Conservation (phyloP, 2,329 filamentous ascomycete genomes). For the Pestalotiopsis sp. region DNA sequence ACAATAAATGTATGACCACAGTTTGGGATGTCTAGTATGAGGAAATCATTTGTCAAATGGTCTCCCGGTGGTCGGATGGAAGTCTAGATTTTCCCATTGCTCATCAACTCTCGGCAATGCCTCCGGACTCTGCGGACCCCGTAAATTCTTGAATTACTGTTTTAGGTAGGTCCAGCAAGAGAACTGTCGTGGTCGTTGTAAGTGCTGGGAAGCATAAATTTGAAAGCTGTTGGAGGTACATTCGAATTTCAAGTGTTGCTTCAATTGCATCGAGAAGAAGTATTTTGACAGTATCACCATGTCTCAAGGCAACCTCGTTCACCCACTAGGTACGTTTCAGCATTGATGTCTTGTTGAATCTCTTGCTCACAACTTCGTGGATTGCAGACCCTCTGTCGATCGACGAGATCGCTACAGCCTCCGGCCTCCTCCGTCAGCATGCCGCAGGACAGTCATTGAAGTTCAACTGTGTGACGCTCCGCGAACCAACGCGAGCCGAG, state of each 20-base stretch:
- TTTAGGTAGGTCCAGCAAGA: background rate
- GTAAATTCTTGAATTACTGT: background rate
- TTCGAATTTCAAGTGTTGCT: background rate
- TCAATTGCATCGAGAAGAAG: background rate
- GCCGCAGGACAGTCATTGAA: conserved; percentile 36
- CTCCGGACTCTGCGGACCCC: background rate
- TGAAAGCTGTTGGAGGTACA: background rate
- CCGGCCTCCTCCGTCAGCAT: conserved; percentile 49
- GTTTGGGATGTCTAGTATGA: background rate
- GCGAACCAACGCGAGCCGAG: conserved; percentile 64
- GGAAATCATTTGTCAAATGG: background rate
- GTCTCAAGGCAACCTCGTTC: conserved; percentile 24
- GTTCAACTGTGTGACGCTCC: conserved; percentile 68
- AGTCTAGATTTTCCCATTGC: background rate
- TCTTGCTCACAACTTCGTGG: conserved; percentile 19
- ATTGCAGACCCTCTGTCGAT: conserved; percentile 54
- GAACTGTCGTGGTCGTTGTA: background rate
- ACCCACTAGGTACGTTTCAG: conserved; percentile 39
- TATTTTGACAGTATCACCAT: background rate
- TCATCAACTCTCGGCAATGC: background rate
- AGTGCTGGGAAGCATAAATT: background rate
- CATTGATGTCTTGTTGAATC: too few relatives aligned
- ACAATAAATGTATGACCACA: background rate
- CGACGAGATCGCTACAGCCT: conserved; percentile 55
- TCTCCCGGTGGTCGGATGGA: too few relatives aligned